Evolutionary conservation across 768 basidiomycete species (phyloP), one percentile per base, ranked within the genome.

Genomic region (Leccinum arenicola): DNA sequence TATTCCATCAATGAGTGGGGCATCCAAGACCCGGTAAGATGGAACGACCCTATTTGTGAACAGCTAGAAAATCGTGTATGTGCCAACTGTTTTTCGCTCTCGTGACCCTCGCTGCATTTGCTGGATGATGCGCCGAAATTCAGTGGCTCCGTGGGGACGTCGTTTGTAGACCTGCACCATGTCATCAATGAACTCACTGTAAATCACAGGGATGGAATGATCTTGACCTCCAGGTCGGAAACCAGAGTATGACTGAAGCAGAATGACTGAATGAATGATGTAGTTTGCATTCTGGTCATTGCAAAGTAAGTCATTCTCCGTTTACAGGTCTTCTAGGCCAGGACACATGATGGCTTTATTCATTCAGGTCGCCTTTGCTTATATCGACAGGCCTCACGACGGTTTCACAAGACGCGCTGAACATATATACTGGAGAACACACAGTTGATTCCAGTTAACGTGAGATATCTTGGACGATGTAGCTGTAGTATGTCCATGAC

Each of bases 161-260:
- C 61, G 15, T 64, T 62, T 52, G 63, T 23, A 19, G 56, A 11
- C 25, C 33, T 64, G 15, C 52, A 49, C 10, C 63, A 57, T 23
- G 56, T 64, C 49, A 62, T 64, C 21, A 64, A 64, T 25, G 55
- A 64, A 6, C 43, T 64, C 3, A 82, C 82, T 6, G 81, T 19
- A 74, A 74, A 36, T 78, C 74, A 1, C 81, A 79, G 17, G 74
- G 70, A 35, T 80, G 75, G 75, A 80, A 80, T 61, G 82, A 84
- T 65, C 71, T 84, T 21, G 82, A 84, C 63, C 73, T 84, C 40
- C 80, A 82, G 64, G 81, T 83, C n/a, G 81, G 82, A 7, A 82
- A 82, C 57, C 48, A 64, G 5, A 78, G 78, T 3, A 56, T 83
- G 35, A 79, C 79, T 1, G 58, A 23, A 35, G 33, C 33, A 3